These are phyloP conservation scores for Kwoniella mangroviensis DNA, from an alignment of 768 basidiomycete genomes.

Conservation along the genomic window DNA sequence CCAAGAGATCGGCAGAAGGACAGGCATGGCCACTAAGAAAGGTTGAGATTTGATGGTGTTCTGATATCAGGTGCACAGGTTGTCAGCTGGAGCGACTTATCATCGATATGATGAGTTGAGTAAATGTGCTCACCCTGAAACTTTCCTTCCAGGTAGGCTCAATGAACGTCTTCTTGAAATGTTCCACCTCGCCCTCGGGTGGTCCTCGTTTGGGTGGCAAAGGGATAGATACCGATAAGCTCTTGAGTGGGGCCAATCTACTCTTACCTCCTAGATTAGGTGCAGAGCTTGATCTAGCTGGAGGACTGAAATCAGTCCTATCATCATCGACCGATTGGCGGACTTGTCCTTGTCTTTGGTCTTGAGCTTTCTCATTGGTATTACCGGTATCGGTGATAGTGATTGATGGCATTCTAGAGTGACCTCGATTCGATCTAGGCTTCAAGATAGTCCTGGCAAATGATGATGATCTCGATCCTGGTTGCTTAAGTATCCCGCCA, in stretches of 20 bases:
- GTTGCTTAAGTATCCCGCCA: neutral
- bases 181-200: constrained; percentile 15
- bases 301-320: constrained; percentile 12
- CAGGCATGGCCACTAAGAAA: constrained; percentile 43
- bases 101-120: neutral
- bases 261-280: constrained; percentile 12
- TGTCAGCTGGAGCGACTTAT: too few species aligned
- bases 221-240: constrained; percentile 18
- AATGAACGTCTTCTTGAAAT: constrained; percentile 20
- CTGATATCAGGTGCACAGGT: neutral
- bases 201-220: constrained; percentile 25
- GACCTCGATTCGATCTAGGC: constrained; percentile 18
- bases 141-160: constrained; percentile 32
- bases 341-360: neutral
- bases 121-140: constrained; percentile 24
- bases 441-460: constrained; percentile 26
- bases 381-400: constrained; percentile 20
- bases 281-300: constrained; percentile 19
- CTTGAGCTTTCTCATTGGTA: neutral
- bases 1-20: constrained; percentile 64
- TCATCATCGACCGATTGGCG: constrained; percentile 1
- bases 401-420: constrained; percentile 28
- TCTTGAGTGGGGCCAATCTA: constrained; percentile 21
- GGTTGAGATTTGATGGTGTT: constrained; percentile 41
- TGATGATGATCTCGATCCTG: constrained; percentile 12